These are phyloP conservation scores for Mucor plumbeus DNA, from an alignment of 371 early-diverging fungal genomes.

Conservation along the genomic window DNA sequence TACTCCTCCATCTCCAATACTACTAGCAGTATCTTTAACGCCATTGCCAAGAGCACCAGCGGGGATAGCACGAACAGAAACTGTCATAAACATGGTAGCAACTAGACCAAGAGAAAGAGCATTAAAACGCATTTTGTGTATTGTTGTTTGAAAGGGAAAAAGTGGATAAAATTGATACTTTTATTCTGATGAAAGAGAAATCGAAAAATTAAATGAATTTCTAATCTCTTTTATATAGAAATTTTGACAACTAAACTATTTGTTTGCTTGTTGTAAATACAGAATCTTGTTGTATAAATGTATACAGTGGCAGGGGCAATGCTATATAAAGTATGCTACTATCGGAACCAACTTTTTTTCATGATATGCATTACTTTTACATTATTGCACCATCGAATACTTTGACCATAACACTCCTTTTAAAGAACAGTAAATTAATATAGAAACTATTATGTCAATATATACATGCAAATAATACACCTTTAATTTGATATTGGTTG, in stretches of 20 bases:
- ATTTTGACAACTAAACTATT: neutral
- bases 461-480: neutral
- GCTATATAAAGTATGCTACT: neutral
- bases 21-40: neutral
- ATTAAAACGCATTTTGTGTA: constrained; percentile 17
- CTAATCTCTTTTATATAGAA: neutral
- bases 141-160: too few relatives aligned
- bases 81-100: constrained; percentile 9
- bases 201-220: neutral
- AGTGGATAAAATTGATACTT: neutral
- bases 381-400: neutral
- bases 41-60: neutral
- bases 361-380: neutral
- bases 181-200: neutral
- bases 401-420: neutral
- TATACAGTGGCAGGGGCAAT: neutral
- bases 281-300: neutral
- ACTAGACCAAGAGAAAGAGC: constrained; percentile 20
- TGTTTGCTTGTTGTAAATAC: neutral
- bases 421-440: neutral
- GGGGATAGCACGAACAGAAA: neutral
- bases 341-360: neutral
- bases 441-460: neutral
- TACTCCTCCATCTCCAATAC: neutral
- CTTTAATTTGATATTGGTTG: neutral